Evolutionary conservation across 768 basidiomycete species (phyloP).

Genomic region (Suillus alpinus): DNA sequence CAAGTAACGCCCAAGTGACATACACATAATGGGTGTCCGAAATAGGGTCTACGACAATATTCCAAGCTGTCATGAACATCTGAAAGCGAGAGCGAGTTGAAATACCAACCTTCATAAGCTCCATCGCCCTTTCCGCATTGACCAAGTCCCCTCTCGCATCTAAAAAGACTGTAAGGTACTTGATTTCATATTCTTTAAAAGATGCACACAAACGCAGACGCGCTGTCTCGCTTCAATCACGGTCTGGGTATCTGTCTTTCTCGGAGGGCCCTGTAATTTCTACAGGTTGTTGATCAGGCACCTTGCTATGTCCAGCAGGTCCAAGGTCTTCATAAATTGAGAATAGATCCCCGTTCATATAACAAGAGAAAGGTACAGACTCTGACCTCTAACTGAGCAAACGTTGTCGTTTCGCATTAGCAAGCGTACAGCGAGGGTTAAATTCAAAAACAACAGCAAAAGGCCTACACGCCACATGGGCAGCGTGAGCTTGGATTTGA

Average conservation of each 20-base stretch:
- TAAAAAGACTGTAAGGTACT: conserved; percentile 22
- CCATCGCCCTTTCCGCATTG: conserved; percentile 48
- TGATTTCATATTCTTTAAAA: background rate
- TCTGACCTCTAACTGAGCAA: background rate
- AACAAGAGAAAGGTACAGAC: background rate
- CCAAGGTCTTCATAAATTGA: conserved; percentile 36
- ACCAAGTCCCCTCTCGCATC: conserved; percentile 47
- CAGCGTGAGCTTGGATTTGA: background rate
- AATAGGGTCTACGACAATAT: no score
- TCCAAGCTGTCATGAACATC: background rate
- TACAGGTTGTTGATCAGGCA: conserved; percentile 7
- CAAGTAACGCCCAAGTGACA: no score
- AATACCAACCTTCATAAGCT: conserved; percentile 49
- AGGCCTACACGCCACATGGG: background rate
- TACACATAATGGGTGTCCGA: no score
- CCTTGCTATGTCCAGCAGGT: conserved; percentile 28
- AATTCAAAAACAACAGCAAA: background rate
- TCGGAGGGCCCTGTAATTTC: conserved; percentile 8
- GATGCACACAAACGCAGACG: conserved; percentile 48
- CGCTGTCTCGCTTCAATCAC: conserved; percentile 13
- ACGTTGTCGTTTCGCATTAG: background rate
- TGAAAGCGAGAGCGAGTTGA: background rate
- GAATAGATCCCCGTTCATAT: conserved; percentile 36
- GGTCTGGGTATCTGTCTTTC: conserved; percentile 10
- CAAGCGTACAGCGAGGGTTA: background rate